These are phyloP conservation scores for Termitomyces sp. DNA, from an alignment of 1,284 basidiomycete genomes.

Conservation along the genomic window DNA sequence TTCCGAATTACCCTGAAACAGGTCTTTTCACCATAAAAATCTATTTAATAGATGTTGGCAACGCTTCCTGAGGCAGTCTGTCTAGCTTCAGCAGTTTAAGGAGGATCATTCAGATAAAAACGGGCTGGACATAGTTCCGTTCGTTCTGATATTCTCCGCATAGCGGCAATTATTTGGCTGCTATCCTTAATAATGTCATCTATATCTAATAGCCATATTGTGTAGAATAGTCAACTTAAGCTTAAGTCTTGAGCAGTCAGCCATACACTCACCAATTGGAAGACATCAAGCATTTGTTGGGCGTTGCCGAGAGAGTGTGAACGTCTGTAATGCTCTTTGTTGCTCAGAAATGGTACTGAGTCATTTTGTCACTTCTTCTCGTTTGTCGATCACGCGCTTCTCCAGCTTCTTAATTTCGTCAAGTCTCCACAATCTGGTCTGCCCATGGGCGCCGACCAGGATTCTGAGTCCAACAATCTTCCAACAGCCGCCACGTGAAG, in stretches of 20 bases:
- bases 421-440: not conserved
- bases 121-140: slow-evolving; percentile 4
- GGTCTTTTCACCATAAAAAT: not conserved
- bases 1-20: slow-evolving; percentile 9
- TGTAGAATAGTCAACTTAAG: not conserved
- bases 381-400: not conserved
- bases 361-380: not conserved
- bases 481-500: not conserved
- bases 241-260: not conserved
- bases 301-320: not conserved
- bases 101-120: not conserved
- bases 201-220: slow-evolving; percentile 3
- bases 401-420: not conserved
- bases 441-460: not conserved
- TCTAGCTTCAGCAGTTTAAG: not conserved
- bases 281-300: not conserved
- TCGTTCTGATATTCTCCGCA: slow-evolving; percentile 1
- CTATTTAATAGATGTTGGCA: slow-evolving; percentile 5
- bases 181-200: not conserved
- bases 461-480: not conserved
- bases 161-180: slow-evolving; percentile 5
- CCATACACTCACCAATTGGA: not conserved
- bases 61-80: not conserved
- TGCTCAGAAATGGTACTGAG: not conserved
- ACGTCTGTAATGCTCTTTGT: not conserved